A percentile compares a stretch with the other conserved stretches of the same genome.
These are phyloP conservation scores for Aspergillus homomorphus DNA, from an alignment of 495 filamentous ascomycete genomes.

Conservation along the genomic window DNA sequence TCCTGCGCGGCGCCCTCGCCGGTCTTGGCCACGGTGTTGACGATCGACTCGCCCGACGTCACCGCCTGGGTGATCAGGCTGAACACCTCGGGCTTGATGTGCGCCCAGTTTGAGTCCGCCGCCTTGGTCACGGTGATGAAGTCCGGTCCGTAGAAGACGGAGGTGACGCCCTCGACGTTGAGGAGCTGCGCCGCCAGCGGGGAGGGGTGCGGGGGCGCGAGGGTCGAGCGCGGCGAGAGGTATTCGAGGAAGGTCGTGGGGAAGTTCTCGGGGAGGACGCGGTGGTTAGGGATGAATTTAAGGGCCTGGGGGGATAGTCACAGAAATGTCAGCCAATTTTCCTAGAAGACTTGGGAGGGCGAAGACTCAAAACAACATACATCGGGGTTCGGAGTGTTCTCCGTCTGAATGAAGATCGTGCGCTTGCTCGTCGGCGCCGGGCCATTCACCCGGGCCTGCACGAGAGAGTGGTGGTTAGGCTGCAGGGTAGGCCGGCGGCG, in stretches of 20 bases:
- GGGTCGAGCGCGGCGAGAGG: conserved; percentile 78
- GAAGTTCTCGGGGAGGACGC: conserved; percentile 70
- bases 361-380: conserved; percentile 40
- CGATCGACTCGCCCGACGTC: conserved; percentile 75
- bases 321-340: not conserved
- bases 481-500: conserved; percentile 47
- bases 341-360: no score
- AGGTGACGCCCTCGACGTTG: conserved; percentile 85
- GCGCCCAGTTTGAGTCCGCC: conserved; percentile 82
- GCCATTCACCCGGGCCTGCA: conserved; percentile 31
- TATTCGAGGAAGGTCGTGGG: conserved; percentile 84
- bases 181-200: conserved; percentile 85
- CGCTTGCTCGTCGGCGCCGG: conserved; percentile 50
- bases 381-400: conserved; percentile 86
- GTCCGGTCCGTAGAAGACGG: conserved; percentile 92
- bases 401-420: conserved; percentile 96
- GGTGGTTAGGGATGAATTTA: conserved; percentile 89
- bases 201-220: conserved; percentile 88
- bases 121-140: conserved; percentile 96
- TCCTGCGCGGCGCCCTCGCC: conserved; percentile 51
- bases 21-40: conserved; percentile 65
- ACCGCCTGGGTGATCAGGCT: conserved; percentile 89
- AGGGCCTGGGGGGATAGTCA: conserved; percentile 55
- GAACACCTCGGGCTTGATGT: conserved; percentile 94
- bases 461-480: conserved; percentile 43